These are phyloP conservation scores for Coffea humblotiana DNA, from an alignment of 305 asterid genomes.

Conservation along the genomic window DNA sequence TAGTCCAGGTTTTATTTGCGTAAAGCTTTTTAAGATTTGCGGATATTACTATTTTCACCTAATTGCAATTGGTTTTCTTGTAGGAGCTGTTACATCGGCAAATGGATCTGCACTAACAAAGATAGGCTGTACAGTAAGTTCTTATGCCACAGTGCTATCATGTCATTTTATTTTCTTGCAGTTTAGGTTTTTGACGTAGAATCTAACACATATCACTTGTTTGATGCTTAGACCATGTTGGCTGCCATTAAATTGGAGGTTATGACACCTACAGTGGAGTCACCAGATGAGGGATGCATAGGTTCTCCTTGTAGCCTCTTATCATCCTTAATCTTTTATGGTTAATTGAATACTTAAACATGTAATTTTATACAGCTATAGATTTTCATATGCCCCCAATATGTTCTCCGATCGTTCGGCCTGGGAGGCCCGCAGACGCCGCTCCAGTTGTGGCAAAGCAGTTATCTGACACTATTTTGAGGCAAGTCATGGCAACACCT, in stretches of 20 bases:
- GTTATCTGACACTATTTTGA: constrained; percentile 71
- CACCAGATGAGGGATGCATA: constrained; percentile 90
- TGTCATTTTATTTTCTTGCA: not conserved
- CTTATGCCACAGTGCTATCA: not conserved
- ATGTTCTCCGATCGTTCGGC: constrained; percentile 92
- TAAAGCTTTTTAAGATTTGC: constrained; percentile 6
- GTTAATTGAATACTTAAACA: constrained; percentile 8
- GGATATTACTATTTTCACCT: not conserved
- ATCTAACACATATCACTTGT: not conserved
- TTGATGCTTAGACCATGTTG: constrained; percentile 61
- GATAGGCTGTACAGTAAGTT: constrained; percentile 87
- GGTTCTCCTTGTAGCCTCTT: constrained; percentile 37
- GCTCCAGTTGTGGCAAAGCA: constrained; percentile 89
- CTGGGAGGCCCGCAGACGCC: constrained; percentile 94
- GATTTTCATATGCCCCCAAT: constrained; percentile 98
- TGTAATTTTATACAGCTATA: constrained; percentile 50
- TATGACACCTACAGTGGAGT: constrained; percentile 73
- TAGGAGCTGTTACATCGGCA: constrained; percentile 93
- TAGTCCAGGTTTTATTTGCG: constrained; percentile 21
- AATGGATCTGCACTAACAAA: constrained; percentile 88
- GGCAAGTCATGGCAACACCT: constrained; percentile 46
- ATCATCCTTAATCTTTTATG: not conserved
- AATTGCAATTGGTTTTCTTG: constrained; percentile 4
- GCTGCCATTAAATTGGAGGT: constrained; percentile 94
- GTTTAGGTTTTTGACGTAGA: not conserved